These are phyloP conservation scores for Croton setiger DNA, from an alignment of 441 rosid genomes.

Conservation along the genomic window DNA sequence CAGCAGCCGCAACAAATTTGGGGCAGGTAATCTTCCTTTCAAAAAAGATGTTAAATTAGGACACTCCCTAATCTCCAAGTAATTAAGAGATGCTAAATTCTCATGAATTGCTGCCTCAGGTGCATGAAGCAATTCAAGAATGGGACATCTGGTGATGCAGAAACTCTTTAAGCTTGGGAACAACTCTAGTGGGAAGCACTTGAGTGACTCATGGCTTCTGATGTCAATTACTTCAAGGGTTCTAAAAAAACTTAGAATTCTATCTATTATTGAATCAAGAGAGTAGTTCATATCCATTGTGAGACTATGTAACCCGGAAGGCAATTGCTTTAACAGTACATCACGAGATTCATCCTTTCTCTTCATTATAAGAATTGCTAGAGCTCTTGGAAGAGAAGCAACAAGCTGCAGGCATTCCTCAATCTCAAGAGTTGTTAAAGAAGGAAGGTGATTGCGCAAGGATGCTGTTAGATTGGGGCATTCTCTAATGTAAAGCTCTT, in stretches of 20 bases:
- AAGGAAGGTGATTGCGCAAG: constrained; percentile 11
- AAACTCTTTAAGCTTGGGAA: constrained; percentile 1
- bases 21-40: constrained; percentile 6
- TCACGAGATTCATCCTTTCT: not conserved
- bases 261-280: not conserved
- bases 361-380: not conserved
- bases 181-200: constrained; percentile 5
- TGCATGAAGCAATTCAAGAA: not conserved
- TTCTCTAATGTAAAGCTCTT: constrained; percentile 7
- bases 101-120: not conserved
- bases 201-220: not conserved
- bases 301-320: constrained; percentile 5
- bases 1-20: constrained; percentile 1
- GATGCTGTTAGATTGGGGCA: not conserved
- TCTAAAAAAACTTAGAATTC: not conserved
- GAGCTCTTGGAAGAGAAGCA: constrained; percentile 9
- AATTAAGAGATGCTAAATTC: not conserved
- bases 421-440: constrained; percentile 9
- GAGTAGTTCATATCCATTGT: not conserved
- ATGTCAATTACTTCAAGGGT: constrained; percentile 1
- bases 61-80: constrained; percentile 4
- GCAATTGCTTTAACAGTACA: constrained; percentile 4
- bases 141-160: constrained; percentile 2
- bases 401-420: constrained; percentile 8
- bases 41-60: constrained; percentile 6